A percentile compares a stretch with the other conserved stretches of the same genome.
Conservation (phyloP, 1,284 basidiomycete species). For the Entoloma clypeatum region DNA sequence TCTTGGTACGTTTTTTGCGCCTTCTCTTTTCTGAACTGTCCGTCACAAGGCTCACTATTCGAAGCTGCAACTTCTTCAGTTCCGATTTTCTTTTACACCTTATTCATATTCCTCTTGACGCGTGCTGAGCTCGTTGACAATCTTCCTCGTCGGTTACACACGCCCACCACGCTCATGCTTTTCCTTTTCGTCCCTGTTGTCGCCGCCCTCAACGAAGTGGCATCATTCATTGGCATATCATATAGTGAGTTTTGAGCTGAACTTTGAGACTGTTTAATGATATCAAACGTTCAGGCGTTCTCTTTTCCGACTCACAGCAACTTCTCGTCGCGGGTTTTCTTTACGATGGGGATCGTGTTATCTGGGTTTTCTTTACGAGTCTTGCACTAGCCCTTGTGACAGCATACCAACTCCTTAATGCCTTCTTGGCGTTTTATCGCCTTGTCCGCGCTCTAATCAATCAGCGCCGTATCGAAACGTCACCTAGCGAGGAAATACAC, state of each 20-base stretch:
- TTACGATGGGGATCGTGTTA: conserved; percentile 30
- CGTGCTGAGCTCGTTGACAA: conserved; percentile 44
- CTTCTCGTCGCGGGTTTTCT: conserved; percentile 43
- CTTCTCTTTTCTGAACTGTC: conserved; percentile 17
- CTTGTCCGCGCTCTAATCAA: conserved; percentile 46
- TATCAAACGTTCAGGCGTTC: conserved; percentile 21
- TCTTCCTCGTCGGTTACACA: conserved; percentile 48
- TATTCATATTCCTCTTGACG: conserved; percentile 53
- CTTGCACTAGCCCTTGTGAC: conserved; percentile 56
- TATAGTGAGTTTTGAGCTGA: conserved; percentile 42
- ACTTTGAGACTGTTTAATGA: neutral
- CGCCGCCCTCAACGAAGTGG: conserved; percentile 51
- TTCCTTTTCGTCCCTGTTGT: conserved; percentile 53
- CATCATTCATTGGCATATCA: conserved; percentile 59
- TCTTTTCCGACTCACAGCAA: conserved; percentile 11
- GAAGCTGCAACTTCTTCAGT: conserved; percentile 53
- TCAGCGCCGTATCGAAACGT: conserved; percentile 48
- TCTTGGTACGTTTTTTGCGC: conserved; percentile 36
- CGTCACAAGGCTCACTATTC: conserved; percentile 26
- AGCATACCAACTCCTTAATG: conserved; percentile 53
- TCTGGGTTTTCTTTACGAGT: conserved; percentile 57
- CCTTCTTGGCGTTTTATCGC: conserved; percentile 55
- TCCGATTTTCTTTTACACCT: conserved; percentile 53
- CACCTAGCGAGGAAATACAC: conserved; percentile 44
- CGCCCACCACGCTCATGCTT: conserved; percentile 43